phyloP scores from a whole-genome alignment of 768 basidiomycete species.

The Serendipita sp. region DNA sequence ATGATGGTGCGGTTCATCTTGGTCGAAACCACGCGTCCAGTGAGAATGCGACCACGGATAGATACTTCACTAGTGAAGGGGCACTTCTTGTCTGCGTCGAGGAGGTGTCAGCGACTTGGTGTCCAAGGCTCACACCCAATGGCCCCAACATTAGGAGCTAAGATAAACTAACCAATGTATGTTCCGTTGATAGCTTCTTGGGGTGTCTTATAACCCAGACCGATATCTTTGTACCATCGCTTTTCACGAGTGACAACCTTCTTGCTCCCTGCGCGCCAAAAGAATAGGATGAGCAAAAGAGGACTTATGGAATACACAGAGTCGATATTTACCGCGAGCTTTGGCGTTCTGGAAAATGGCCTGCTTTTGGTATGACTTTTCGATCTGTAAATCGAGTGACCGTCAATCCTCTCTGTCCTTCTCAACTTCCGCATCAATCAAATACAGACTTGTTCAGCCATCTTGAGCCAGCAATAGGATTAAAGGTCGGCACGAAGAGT shows the following conservation, averaged over 20 bases:
- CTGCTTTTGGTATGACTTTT: slow-evolving; percentile 98
- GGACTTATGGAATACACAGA: neutral
- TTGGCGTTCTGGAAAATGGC: slow-evolving; percentile 96
- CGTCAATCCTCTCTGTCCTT: neutral
- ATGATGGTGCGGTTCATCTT: slow-evolving; percentile 99
- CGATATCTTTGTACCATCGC: slow-evolving; percentile 99
- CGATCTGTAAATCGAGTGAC: slow-evolving; percentile 40
- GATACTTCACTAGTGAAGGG: slow-evolving; percentile 95
- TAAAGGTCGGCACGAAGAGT: neutral
- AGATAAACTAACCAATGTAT: slow-evolving; percentile 65
- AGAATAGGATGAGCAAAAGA: neutral
- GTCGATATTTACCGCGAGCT: slow-evolving; percentile 45
- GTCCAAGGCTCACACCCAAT: neutral
- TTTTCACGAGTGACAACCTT: slow-evolving; percentile 89
- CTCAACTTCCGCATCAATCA: neutral
- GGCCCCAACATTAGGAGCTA: neutral
- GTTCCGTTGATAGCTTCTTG: slow-evolving; percentile 88
- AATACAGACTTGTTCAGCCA: slow-evolving; percentile 27
- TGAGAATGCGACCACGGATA: slow-evolving; percentile 96
- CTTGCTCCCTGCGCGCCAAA: slow-evolving; percentile 45
- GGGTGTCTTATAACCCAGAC: slow-evolving; percentile 93
- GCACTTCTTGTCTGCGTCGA: slow-evolving; percentile 85
- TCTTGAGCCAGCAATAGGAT: slow-evolving; percentile 8
- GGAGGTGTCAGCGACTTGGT: neutral
- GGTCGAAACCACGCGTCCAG: slow-evolving; percentile 92